A percentile compares a stretch with the other conserved stretches of the same genome.
These are phyloP conservation scores for barrel medic (Medicago truncatula) DNA, from an alignment of 306 rosid species.

Conservation along the genomic window DNA sequence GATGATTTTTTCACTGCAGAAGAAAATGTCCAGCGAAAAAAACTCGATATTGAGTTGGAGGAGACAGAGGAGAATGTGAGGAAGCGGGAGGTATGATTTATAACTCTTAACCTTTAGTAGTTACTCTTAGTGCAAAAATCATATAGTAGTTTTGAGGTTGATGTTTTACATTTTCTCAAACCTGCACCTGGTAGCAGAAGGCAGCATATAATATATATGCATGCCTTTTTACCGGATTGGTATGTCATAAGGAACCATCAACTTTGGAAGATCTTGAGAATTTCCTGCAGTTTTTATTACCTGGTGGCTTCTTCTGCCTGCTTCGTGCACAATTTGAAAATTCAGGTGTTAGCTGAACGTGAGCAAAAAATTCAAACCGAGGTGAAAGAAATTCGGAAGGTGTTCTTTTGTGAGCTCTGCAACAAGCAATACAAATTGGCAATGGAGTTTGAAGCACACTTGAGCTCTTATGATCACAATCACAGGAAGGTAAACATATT, in stretches of 20 bases:
- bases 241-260: constrained; percentile 91
- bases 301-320: constrained; percentile 99
- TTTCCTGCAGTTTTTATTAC: constrained; percentile 99
- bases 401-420: constrained; percentile 97
- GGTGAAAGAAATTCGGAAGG: constrained; percentile 92
- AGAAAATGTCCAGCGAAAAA: constrained; percentile 87
- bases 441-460: constrained; percentile 91
- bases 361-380: constrained; percentile 96
- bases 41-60: constrained; percentile 87
- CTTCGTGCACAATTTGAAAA: constrained; percentile 98
- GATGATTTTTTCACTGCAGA: constrained; percentile 97
- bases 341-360: constrained; percentile 98
- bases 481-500: constrained; percentile 76
- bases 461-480: constrained; percentile 96
- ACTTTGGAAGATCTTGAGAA: constrained; percentile 99
- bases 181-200: constrained; percentile 86
- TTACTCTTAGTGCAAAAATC: constrained; percentile 45
- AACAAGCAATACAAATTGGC: constrained; percentile 97
- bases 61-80: constrained; percentile 84
- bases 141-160: constrained; percentile 68
- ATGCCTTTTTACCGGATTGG: constrained; percentile 89
- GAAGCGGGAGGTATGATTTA: constrained; percentile 90
- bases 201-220: constrained; percentile 95
- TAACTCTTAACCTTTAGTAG: constrained; percentile 36
- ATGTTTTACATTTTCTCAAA: constrained; percentile 87